Base-by-base conservation (phyloP, 2,329 filamentous ascomycete species). In the Dactylella cylindrospora region DNA sequence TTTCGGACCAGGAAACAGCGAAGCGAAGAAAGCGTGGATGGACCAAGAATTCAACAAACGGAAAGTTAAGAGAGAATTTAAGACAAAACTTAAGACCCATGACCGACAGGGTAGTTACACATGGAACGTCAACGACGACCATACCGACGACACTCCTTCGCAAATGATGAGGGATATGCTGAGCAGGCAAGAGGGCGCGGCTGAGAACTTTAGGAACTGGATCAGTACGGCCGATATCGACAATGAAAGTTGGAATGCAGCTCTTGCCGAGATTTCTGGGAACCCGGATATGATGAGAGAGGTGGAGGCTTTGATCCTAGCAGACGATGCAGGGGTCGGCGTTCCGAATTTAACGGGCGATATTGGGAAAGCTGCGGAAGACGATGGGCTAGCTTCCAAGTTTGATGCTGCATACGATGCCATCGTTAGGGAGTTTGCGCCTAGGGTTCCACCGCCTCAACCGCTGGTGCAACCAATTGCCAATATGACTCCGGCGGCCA, bases 11-110 rank as follows among this genome's bases (percentile, higher is more conserved):
- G 44, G 35, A 12, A 52, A 57, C 28, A 65, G 46, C 17, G 41
- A 60, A 4, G 52, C 66, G 43, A 70, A 70, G 43, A 55, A 46
- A 1, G 35, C 51, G 13, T 70, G 69, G 69, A 68, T 70, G 49
- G 67, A 69, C 33, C 50, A 54, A 22, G 69, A 70, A 47, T 70
- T 70, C 50, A 65, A 65, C 15, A 67, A 66, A n/a, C 59, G 69
- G 7, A 66, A 67, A 29, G 54, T 55, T 2, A 70, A 70, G 45
- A 66, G 69, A n/a, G 69, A 70, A 32, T 65, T 66, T 19, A 70
- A 70, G 39, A 68, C 68, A 20, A 64, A 66, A 26, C 39, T 64
- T 19, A 65, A 66, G 26, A 65, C 60, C 15, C 54, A 60, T 12
- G 67, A 68, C 19, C 52, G 44, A 1, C 49, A 46, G 3, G 59